A percentile compares a stretch with the other conserved stretches of the same genome.
Conservation (phyloP, 148 eudicot genomes). For the Arctostaphylos glauca region DNA sequence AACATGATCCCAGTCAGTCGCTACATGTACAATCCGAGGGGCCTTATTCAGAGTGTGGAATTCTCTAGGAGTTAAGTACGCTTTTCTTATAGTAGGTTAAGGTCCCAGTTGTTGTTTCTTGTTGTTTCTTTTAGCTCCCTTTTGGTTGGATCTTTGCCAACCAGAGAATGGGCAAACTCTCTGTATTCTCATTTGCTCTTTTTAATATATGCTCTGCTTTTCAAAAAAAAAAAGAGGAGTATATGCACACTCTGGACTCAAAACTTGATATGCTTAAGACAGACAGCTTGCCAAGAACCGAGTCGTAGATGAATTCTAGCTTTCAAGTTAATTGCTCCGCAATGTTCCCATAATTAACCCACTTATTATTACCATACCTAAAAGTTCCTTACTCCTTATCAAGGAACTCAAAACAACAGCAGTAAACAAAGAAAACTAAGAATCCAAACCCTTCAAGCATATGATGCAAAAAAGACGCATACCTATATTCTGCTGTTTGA, state of each 20-base stretch:
- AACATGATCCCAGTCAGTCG: no score
- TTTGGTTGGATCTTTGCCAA: no score
- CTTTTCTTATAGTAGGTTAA: no score
- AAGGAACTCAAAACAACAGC: not conserved
- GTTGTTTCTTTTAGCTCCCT: no score
- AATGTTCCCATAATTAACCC: not conserved
- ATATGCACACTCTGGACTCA: not conserved
- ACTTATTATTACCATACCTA: not conserved
- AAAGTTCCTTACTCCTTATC: not conserved
- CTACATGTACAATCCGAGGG: no score
- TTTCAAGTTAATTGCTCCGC: not conserved
- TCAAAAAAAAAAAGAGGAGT: no score
- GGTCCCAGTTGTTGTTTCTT: no score
- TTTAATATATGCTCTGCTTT: no score
- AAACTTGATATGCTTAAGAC: not conserved
- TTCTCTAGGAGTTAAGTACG: no score
- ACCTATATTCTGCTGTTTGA: slow-evolving; percentile 76
- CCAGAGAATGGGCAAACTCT: no score
- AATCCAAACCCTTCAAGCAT: slow-evolving; percentile 14
- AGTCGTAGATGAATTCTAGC: not conserved
- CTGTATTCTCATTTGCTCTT: no score
- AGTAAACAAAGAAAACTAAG: slow-evolving; percentile 2
- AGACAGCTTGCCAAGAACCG: not conserved
- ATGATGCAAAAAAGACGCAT: slow-evolving; percentile 16
- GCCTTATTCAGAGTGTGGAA: no score